Percentiles rank a stretch among this genome's conserved stretches.
These are phyloP conservation scores for Aspergillus avenaceus DNA, from an alignment of 495 filamentous ascomycete genomes.

Conservation along the genomic window DNA sequence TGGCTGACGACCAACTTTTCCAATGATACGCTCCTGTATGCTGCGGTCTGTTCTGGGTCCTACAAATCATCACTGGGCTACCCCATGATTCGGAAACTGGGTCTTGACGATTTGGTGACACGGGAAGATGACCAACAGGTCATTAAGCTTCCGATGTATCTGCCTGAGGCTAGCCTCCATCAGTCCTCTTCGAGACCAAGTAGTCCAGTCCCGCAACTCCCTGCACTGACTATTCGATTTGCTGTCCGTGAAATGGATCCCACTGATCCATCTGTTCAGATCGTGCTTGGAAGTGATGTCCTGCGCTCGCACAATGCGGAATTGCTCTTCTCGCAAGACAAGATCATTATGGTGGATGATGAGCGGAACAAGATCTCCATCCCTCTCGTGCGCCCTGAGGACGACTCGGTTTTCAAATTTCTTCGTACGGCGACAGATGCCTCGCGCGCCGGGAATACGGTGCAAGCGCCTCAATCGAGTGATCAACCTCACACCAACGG, in stretches of 20 bases:
- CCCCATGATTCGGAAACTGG: conserved; percentile 66
- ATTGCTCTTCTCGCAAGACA: conserved; percentile 86
- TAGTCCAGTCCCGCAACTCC: conserved; percentile 75
- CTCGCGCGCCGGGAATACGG: conserved; percentile 8
- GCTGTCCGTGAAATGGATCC: conserved; percentile 57
- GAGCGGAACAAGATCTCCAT: conserved; percentile 86
- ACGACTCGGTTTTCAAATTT: conserved; percentile 72
- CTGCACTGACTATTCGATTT: conserved; percentile 73
- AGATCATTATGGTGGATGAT: conserved; percentile 79
- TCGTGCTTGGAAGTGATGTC: conserved; percentile 84
- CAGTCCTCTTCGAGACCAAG: conserved; percentile 67
- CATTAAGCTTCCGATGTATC: conserved; percentile 76
- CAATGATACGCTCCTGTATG: conserved; percentile 81
- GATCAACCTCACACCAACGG: conserved; percentile 16
- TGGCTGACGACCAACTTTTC: conserved; percentile 88
- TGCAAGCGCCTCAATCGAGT: not conserved
- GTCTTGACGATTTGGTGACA: conserved; percentile 62
- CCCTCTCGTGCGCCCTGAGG: conserved; percentile 90
- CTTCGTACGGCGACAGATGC: conserved; percentile 55
- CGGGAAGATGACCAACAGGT: conserved; percentile 58
- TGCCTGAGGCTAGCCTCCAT: conserved; percentile 84
- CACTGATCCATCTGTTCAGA: conserved; percentile 58
- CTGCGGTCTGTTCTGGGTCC: conserved; percentile 87
- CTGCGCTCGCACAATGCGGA: conserved; percentile 86
- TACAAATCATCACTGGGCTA: conserved; percentile 75